Evolutionary conservation across 164 flowering plant genomes (phyloP), one percentile per base, ranked within the genome.

Genomic region (Berberis vulgaris): DNA sequence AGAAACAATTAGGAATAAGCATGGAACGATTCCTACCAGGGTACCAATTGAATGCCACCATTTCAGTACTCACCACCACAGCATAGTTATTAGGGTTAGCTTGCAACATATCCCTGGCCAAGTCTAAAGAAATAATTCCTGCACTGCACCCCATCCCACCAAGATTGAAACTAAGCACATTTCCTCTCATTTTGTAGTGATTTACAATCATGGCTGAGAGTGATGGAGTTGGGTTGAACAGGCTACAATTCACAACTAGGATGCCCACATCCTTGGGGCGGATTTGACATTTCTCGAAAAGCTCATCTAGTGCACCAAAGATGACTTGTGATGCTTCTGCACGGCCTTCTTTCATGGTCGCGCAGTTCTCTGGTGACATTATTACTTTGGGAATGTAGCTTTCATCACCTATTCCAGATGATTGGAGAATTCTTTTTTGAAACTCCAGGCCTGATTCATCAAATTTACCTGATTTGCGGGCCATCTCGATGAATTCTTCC

Each of bases 121-220:
- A 68, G 44, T 92, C 96, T 0, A 92, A 62, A 0, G 86, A 81
- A 0, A 89, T 86, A 13, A 92, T 72, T 42, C 96, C 86, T 0
- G 98, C 96, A 43, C 95, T 86, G 67, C 98, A 92, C 0, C 98
- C 98, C 98, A 92, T 92, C 0, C 98, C 96, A 0, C 96, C 96
- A 0, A 92, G 75, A 54, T 87, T 91, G 76, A 79, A 91, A 71
- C 97, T 91, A 60, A 91, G 65, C 10, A 91, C 84, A 67, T 89
- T 92, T 4, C 98, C 91, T 49, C 98, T 82, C 98, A 92, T 92
- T 73, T 88, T 89, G 76, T 92, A 92, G 69, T 84, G 93, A 65
- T 92, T 92, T 38, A 92, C 82, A 45, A 92, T 76, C 98, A 92
- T 92, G 62, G 98, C 96, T 0, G 98, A 92, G 8, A 92, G 84